Percentiles rank a stretch among this genome's conserved stretches.
phyloP scores from a whole-genome alignment of 164 flowering plant genomes.

The Chimonanthus salicifolius region DNA sequence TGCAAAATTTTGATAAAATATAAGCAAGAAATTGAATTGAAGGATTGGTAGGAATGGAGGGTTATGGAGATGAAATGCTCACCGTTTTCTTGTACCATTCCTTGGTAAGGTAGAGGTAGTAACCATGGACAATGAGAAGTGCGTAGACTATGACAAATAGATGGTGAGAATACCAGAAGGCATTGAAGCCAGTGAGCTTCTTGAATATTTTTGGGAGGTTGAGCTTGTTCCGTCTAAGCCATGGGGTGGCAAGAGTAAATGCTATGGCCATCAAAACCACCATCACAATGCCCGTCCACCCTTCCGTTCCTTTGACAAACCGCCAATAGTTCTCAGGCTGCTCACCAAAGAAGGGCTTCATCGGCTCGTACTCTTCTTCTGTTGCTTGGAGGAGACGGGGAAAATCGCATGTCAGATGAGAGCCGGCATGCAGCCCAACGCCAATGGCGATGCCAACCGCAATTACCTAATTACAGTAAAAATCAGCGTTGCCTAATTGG shows the following conservation, averaged over 20 bases:
- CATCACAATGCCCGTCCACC: conserved; percentile 27
- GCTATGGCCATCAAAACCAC: conserved; percentile 34
- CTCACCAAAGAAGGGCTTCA: conserved; percentile 48
- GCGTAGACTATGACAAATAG: conserved; percentile 32
- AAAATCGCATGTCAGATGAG: conserved; percentile 35
- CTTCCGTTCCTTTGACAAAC: conserved; percentile 29
- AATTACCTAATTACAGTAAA: conserved; percentile 17
- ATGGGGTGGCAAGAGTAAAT: conserved; percentile 28
- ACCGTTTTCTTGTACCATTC: conserved; percentile 39
- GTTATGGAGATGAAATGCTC: conserved; percentile 6
- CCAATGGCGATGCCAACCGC: conserved; percentile 29
- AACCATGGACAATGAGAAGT: conserved; percentile 30
- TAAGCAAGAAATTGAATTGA: not conserved
- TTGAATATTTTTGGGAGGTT: conserved; percentile 22
- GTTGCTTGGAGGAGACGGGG: conserved; percentile 40
- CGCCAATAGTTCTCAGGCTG: conserved; percentile 34
- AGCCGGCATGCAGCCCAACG: conserved; percentile 23
- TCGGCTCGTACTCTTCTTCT: conserved; percentile 41
- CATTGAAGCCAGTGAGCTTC: conserved; percentile 32
- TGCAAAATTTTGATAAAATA: conserved; percentile 8
- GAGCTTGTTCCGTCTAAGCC: conserved; percentile 31
- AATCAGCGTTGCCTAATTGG: too few species aligned
- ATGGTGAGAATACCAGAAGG: conserved; percentile 42
- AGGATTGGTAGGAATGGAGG: not conserved
- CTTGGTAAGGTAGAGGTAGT: conserved; percentile 26